Conservation (phyloP, 768 basidiomycete species). For the Daedaleopsis nitida region DNA sequence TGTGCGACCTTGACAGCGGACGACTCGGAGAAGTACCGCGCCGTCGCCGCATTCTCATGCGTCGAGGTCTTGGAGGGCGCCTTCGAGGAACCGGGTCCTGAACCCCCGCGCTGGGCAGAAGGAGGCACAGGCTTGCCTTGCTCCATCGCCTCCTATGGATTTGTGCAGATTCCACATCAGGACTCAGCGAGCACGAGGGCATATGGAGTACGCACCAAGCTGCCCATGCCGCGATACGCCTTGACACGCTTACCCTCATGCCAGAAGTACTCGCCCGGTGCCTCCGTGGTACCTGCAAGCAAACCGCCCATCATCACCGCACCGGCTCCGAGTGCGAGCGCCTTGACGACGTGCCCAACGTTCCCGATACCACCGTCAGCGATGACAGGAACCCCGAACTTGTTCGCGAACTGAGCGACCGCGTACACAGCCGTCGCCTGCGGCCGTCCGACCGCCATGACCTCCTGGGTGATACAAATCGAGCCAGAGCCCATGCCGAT, state of each 20-base stretch:
- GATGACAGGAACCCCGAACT: constrained; percentile 95
- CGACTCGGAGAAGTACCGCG: constrained; percentile 92
- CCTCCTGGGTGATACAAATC: constrained; percentile 99
- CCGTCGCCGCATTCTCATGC: constrained; percentile 92
- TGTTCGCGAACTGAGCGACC: constrained; percentile 89
- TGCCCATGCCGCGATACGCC: constrained; percentile 98
- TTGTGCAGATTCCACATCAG: background rate
- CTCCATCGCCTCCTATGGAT: constrained; percentile 77
- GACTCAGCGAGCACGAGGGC: background rate
- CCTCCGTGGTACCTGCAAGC: constrained; percentile 94
- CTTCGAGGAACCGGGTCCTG: constrained; percentile 20
- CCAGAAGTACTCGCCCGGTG: constrained; percentile 98
- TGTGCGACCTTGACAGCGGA: constrained; percentile 95
- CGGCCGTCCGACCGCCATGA: constrained; percentile 98
- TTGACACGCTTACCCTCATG: constrained; percentile 99
- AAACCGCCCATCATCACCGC: constrained; percentile 99
- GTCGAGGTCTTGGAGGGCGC: constrained; percentile 40
- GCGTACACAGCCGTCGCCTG: constrained; percentile 98
- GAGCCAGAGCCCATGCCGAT: constrained; percentile 98
- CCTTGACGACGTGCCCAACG: constrained; percentile 98
- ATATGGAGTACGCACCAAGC: constrained; percentile 50
- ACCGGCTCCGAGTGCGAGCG: constrained; percentile 87
- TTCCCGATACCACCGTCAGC: constrained; percentile 96
- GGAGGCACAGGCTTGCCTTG: constrained; percentile 55
- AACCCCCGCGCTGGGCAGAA: constrained; percentile 26